phyloP scores from a whole-genome alignment of 164 flowering plant genomes.

The Vitis vinifera region DNA sequence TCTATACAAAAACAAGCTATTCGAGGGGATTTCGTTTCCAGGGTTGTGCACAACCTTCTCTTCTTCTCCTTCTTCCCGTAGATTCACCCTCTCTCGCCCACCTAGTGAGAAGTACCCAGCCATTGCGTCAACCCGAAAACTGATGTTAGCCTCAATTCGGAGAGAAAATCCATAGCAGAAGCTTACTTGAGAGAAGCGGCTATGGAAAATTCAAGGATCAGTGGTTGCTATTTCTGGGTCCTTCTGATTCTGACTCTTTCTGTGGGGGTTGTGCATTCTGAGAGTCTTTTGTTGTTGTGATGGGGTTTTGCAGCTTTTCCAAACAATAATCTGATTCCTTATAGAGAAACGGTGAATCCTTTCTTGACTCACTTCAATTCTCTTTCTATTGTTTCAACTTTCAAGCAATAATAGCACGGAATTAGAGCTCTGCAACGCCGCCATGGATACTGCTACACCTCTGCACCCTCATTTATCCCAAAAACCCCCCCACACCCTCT shows the following conservation, averaged over 20 bases:
- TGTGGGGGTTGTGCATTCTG: background rate
- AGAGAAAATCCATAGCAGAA: constrained; percentile 46
- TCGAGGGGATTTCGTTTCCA: constrained; percentile 17
- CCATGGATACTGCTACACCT: constrained; percentile 48
- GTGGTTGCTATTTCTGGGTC: background rate
- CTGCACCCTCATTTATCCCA: no score
- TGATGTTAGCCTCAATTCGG: constrained; percentile 27
- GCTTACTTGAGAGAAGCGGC: background rate
- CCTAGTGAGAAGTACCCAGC: constrained; percentile 62
- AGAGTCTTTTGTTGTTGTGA: background rate
- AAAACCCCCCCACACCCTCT: constrained; percentile 1
- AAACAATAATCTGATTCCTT: background rate
- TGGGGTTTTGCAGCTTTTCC: constrained; percentile 15
- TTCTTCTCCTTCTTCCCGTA: constrained; percentile 7
- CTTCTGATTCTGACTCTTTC: constrained; percentile 8
- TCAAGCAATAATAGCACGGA: constrained; percentile 56
- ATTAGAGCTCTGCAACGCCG: constrained; percentile 78
- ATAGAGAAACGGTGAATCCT: background rate
- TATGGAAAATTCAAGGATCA: no score
- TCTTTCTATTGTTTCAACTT: constrained; percentile 3
- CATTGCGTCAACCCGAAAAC: constrained; percentile 33
- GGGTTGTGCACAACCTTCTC: background rate
- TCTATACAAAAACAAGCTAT: constrained; percentile 37
- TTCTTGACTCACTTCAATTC: constrained; percentile 9
- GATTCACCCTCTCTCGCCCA: constrained; percentile 18